Evolutionary conservation across 2,329 filamentous ascomycete species (phyloP).

Genomic region (Cladosporium sp.): DNA sequence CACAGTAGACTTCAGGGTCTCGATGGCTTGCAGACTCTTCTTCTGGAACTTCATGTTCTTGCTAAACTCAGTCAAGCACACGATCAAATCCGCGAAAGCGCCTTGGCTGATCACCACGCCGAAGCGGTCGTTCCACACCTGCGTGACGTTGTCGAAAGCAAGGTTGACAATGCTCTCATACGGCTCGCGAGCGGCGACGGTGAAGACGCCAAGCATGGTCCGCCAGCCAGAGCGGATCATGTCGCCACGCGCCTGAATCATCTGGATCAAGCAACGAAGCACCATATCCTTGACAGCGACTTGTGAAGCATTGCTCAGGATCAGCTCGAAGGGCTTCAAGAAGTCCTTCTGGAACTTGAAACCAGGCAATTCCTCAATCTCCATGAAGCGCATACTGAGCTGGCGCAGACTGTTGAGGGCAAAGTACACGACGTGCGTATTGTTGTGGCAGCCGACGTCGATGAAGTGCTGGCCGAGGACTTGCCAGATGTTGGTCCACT

Average conservation of each 20-base stretch:
- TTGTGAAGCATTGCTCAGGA: conserved; percentile 89
- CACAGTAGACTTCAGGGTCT: conserved; percentile 89
- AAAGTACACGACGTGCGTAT: conserved; percentile 96
- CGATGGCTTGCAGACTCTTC: conserved; percentile 94
- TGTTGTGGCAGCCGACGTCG: conserved; percentile 92
- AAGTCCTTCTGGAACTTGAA: conserved; percentile 99
- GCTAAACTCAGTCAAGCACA: conserved; percentile 96
- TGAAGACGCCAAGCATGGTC: conserved; percentile 99
- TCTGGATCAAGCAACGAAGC: conserved; percentile 91
- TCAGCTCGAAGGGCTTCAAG: conserved; percentile 95
- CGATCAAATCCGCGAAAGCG: conserved; percentile 92
- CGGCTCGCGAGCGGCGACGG: conserved; percentile 87
- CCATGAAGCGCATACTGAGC: conserved; percentile 97
- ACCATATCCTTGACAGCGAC: conserved; percentile 97
- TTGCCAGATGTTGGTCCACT: conserved; percentile 98
- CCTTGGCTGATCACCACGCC: conserved; percentile 95
- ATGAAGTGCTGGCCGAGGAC: conserved; percentile 99
- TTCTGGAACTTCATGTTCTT: conserved; percentile 99
- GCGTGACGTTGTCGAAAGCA: conserved; percentile 93
- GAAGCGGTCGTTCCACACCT: conserved; percentile 94
- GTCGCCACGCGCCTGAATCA: conserved; percentile 95
- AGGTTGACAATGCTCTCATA: conserved; percentile 96
- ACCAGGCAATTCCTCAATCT: conserved; percentile 93
- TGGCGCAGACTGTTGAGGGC: conserved; percentile 93
- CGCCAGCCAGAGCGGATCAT: conserved; percentile 98